Evolutionary conservation across 2,329 filamentous ascomycete genomes (phyloP), one percentile per base, ranked within the genome.

Genomic region (Colletotrichum incanum): DNA sequence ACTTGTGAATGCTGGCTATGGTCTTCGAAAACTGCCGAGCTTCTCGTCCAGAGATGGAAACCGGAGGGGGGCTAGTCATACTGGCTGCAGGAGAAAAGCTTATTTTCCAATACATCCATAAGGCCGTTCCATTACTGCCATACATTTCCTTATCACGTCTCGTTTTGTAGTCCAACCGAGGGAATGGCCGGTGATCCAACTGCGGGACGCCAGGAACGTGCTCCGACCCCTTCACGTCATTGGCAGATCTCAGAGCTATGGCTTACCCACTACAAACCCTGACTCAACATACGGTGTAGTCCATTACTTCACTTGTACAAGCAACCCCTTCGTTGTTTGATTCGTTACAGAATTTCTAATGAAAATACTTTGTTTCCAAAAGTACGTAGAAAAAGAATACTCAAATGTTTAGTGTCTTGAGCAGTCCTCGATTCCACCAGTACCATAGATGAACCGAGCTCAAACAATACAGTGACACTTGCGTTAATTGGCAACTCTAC

Each of bases 41-140:
- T 45, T 18, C 6, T 45, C 34, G 16, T 49, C 31, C 8, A 41
- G n/a, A 18, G 20, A 54, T 47, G 26, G 62, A 39, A 31, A 5
- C 20, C n/a, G 5, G 28, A 5, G 7, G 18, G n/a, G 28, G 14
- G n/a, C n/a, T 6, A 20, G 6, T 37, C 1, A 16, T 4, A 23
- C 9, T 39, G 5, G 56, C 63, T 71, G 67, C 62, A 67, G 28
- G 45, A 47, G 14, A 71, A 61, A 62, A 67, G 56, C 64, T 71
- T 67, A 34, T 62, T 16, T 28, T 56, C 1, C n/a, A 12, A 54
- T 0, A 4, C n/a, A 70, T 41, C 67, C 67, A 28, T 14, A 12
- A 61, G 16, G 2, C 11, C 11, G 23, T 31, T 28, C 49, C 60
- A 20, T 41, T 6, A n/a, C 7, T 7, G 34, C 18, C 12, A 9